Evolutionary conservation across 2,329 filamentous ascomycete genomes (phyloP).

Genomic region (Tolypocladium ovalisporum): DNA sequence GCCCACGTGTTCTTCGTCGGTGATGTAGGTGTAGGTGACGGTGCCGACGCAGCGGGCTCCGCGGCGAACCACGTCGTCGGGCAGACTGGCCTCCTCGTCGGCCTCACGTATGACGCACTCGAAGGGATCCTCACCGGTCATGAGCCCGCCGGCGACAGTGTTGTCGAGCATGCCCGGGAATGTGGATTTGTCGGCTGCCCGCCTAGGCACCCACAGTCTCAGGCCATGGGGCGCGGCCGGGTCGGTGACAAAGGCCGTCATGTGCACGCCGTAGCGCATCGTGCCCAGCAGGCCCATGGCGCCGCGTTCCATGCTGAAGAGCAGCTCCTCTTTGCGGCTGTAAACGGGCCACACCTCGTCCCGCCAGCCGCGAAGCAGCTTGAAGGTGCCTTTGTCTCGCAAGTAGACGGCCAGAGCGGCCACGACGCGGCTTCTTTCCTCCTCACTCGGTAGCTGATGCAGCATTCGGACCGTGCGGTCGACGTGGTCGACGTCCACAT

Average conservation of each 20-base stretch:
- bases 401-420: conserved; percentile 53
- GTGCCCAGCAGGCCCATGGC: conserved; percentile 66
- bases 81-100: conserved; percentile 77
- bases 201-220: conserved; percentile 74
- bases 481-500: conserved; percentile 49
- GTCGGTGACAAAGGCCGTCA: conserved; percentile 58
- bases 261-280: conserved; percentile 69
- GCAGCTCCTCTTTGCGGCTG: conserved; percentile 45
- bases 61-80: conserved; percentile 55
- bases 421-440: conserved; percentile 48
- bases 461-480: conserved; percentile 55
- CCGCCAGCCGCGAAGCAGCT: conserved; percentile 67
- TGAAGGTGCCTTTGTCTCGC: conserved; percentile 60
- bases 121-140: conserved; percentile 68
- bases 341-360: conserved; percentile 75
- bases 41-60: conserved; percentile 51
- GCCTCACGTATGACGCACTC: conserved; percentile 79
- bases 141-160: conserved; percentile 71
- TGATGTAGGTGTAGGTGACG: conserved; percentile 77
- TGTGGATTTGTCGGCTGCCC: conserved; percentile 69
- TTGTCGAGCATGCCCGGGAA: conserved; percentile 94
- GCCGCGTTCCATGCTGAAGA: conserved; percentile 69
- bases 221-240: conserved; percentile 38
- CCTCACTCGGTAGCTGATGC: conserved; percentile 43
- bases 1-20: conserved; percentile 64